A percentile compares a stretch with the other conserved stretches of the same genome.
These are phyloP conservation scores for Russula sp. DNA, from an alignment of 768 basidiomycete species.

Conservation along the genomic window DNA sequence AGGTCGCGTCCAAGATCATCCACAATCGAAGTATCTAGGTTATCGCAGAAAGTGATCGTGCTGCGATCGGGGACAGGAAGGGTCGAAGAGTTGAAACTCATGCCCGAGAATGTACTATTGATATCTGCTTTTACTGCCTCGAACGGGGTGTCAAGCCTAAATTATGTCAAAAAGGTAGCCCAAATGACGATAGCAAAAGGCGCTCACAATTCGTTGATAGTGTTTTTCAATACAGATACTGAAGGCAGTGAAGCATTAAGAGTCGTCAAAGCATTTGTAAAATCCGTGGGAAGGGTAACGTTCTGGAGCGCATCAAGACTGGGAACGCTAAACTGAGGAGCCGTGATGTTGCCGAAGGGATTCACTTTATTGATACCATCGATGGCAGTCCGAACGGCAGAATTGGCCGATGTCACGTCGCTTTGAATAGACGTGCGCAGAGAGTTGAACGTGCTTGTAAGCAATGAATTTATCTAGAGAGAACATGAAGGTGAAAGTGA, in stretches of 20 bases:
- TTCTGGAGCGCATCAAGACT: constrained; percentile 67
- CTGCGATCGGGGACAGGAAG: constrained; percentile 73
- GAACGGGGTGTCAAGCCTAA: constrained; percentile 78
- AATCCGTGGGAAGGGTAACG: constrained; percentile 69
- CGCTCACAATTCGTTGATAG: constrained; percentile 60
- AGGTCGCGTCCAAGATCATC: constrained; percentile 80
- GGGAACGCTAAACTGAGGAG: constrained; percentile 70
- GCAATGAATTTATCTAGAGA: constrained; percentile 59
- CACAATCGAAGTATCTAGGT: constrained; percentile 75
- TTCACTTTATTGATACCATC: constrained; percentile 68
- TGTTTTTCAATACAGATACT: constrained; percentile 63
- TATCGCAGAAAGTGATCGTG: constrained; percentile 63
- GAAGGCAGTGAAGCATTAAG: constrained; percentile 81
- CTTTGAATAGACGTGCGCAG: constrained; percentile 68
- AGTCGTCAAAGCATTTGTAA: constrained; percentile 62
- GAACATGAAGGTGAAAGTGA: not conserved
- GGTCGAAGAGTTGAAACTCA: constrained; percentile 61
- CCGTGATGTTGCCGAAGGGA: constrained; percentile 58
- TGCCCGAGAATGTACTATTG: constrained; percentile 72
- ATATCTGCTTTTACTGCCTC: constrained; percentile 83
- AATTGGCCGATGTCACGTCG: constrained; percentile 62
- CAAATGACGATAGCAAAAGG: not conserved
- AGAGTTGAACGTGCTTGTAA: constrained; percentile 49
- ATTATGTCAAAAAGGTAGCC: constrained; percentile 1
- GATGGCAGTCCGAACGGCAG: constrained; percentile 54